Base-by-base conservation (phyloP, 495 filamentous ascomycete species). In the Cudoniella acicularis region DNA sequence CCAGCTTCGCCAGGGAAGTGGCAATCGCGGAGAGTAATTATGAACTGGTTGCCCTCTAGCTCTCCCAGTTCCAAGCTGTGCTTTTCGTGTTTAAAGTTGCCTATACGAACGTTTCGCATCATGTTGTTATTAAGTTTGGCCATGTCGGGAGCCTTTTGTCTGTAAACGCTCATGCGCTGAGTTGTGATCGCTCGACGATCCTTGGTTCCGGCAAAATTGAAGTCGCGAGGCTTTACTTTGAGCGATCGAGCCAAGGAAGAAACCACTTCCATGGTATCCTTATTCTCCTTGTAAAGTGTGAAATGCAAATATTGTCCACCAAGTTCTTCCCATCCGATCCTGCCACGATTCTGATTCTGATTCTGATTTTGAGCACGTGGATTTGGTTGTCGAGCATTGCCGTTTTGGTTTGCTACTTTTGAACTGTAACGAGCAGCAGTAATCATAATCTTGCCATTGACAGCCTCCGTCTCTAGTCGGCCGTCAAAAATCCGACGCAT, bases 201-300 rank as follows among this genome's bases (percentile, higher is more conserved):
- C 73, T 98, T 98, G 52, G 92, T 98, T 8, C 94, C 94, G 6
- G 93, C 92, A 66, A 93, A 94, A 40, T 88, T 80, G 65, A 97
- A 92, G 54, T 73, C 75, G 60, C 85, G 85, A 2, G 84, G 72
- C 50, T 84, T 85, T 64, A 88, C 76, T 61, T 86, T 85, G 27
- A 96, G 66, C 17, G 83, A 76, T 47, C 84, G 83, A 0, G 85
- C 83, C 8, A 98, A 74, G 57, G 84, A 87, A 8, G 80, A 83
- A 24, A 95, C 77, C 0, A 89, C 86, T 61, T 98, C 93, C 91
- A 97, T 96, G 1, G 95, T 98, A 66, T 98, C 95, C 64, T 91
- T 91, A 72, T 98, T 98, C 72, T 98, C 94, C 74, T 98, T 98
- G 78, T 92, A 94, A 41, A 98, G 81, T 0, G 90, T 90, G 67